A percentile compares a stretch with the other conserved stretches of the same genome.
These are phyloP conservation scores for Selaginella tamariscina DNA, from an alignment of 75 land plant genomes.

Conservation along the genomic window DNA sequence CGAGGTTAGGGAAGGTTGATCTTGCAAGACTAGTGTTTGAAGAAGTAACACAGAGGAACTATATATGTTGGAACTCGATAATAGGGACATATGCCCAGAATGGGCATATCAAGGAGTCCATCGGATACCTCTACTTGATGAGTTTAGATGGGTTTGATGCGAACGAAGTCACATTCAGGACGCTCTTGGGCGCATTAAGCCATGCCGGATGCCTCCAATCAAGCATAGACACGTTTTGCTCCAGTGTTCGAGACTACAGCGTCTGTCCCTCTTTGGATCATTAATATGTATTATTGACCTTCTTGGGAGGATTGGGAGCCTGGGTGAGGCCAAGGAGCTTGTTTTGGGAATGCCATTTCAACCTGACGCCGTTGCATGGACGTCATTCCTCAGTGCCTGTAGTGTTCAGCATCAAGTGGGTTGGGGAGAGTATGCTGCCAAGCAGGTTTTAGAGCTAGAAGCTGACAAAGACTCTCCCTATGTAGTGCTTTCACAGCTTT, in stretches of 20 bases:
- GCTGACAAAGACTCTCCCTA: neutral
- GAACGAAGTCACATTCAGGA: neutral
- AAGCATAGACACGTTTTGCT: neutral
- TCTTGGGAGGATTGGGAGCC: neutral
- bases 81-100: neutral
- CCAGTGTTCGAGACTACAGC: neutral
- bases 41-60: neutral
- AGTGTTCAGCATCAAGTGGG: too few relatives aligned
- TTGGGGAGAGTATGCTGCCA: too few relatives aligned
- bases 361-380: neutral
- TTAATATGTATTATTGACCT: neutral
- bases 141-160: neutral
- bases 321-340: neutral
- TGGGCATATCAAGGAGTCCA: neutral
- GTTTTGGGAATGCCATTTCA: neutral
- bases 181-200: neutral
- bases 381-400: neutral
- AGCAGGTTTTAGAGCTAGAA: neutral
- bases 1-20: neutral
- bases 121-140: neutral
- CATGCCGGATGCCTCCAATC: neutral
- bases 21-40: neutral
- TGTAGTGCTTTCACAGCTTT: too few relatives aligned
- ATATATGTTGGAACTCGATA: neutral
- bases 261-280: neutral